A percentile compares a stretch with the other conserved stretches of the same genome.
phyloP scores from a whole-genome alignment of 1,284 basidiomycete species.

The Malassezia caprae region DNA sequence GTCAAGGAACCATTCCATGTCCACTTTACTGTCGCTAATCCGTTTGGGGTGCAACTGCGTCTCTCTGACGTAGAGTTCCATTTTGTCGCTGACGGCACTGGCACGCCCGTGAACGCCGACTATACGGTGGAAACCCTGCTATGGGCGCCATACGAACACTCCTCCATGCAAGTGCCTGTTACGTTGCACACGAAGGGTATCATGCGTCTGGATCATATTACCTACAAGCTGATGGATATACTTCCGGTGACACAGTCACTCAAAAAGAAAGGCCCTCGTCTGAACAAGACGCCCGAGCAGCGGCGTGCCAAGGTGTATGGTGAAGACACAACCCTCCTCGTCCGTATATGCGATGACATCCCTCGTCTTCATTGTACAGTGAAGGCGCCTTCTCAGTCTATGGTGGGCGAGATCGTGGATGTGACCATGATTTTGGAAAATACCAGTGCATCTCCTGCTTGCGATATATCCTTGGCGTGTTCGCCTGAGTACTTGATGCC shows the following conservation, averaged over 20 bases:
- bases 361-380: conserved; percentile 44
- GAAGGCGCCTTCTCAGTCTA: not conserved
- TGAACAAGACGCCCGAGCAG: conserved; percentile 50
- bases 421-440: not conserved
- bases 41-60: not conserved
- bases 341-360: conserved; percentile 42
- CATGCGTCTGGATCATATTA: conserved; percentile 38
- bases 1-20: not conserved
- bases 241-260: conserved; percentile 50
- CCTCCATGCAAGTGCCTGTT: not conserved
- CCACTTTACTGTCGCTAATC: conserved; percentile 3
- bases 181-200: not conserved
- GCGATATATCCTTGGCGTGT: not conserved
- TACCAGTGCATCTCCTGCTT: not conserved
- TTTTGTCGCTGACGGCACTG: not conserved
- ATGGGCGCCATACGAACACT: not conserved
- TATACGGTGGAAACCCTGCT: not conserved
- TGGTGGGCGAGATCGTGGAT: conserved; percentile 19
- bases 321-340: conserved; percentile 47
- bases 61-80: not conserved
- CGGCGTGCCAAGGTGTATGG: conserved; percentile 49
- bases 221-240: conserved; percentile 50
- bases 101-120: not conserved
- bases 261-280: conserved; percentile 47
- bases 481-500: not conserved